Base-by-base conservation (phyloP, 495 filamentous ascomycete genomes). In the Glutinoglossum americanum region DNA sequence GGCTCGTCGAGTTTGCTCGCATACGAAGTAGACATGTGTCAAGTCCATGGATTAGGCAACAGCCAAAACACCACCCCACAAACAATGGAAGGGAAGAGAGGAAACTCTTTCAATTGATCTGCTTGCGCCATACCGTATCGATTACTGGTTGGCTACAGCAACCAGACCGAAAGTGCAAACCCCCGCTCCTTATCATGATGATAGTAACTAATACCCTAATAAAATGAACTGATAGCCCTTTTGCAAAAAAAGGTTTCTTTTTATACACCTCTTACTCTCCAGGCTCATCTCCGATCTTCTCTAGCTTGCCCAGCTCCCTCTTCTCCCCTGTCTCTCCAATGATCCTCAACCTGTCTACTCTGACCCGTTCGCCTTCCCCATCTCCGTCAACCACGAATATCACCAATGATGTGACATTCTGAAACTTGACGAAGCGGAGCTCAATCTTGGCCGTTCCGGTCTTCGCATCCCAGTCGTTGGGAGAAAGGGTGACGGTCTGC, bases 381-480 rank as follows among this genome's bases (percentile, higher is more conserved):
- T 95, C 92, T 1, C 86, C 89, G 67, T 95, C 82, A 56, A 84
- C 83, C 53, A 97, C 82, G 70, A 95, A 97, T 1, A 97, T 59
- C 8, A 94, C 86, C 63, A 98, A 66, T 57, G 80, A 88, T 58
- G 77, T 81, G 37, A 95, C 80, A 60, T 84, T 94, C 72, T 98
- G 92, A 73, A 96, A 98, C 71, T 95, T 96, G 68, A 97, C 93
- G 66, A 89, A 97, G 13, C 90, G 84, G 61, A 95, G 70, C 37
- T 82, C 72, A 21, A 97, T 72, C 64, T 79, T 87, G 11, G 85
- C 89, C 3, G 93, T 97, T 13, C 82, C 86, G 3, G 88, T 92
- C 60, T 80, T 78, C 55, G 66, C 59, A 69, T 94, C 89, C 92
- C 92, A 98, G 68, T 94, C 87, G 49, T 74, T 74, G 28, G 79